Percentiles rank a stretch among this genome's conserved stretches.
phyloP scores from a whole-genome alignment of 2,329 filamentous ascomycete species.

The Hymenoscyphus scutula region DNA sequence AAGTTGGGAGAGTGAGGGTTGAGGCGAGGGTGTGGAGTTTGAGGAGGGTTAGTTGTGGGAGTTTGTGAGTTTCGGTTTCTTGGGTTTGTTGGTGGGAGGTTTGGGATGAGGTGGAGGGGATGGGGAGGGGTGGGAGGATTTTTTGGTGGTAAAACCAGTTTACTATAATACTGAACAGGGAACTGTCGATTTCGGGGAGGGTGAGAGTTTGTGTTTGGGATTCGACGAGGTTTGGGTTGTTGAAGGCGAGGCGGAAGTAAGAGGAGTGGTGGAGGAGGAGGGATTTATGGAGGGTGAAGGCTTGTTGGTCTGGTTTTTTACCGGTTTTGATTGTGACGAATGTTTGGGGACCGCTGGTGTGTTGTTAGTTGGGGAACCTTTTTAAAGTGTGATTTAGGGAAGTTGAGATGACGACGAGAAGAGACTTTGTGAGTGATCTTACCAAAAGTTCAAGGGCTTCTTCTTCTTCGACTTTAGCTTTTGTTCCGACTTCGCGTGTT shows the following conservation, averaged over 20 bases:
- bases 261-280: neutral
- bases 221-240: neutral
- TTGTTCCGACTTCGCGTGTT: neutral
- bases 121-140: neutral
- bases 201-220: neutral
- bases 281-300: neutral
- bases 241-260: neutral
- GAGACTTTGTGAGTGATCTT: neutral
- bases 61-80: neutral
- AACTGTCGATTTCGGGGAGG: neutral
- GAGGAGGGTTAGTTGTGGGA: neutral
- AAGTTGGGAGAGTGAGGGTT: neutral
- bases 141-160: neutral
- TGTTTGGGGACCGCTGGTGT: neutral
- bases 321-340: neutral
- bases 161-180: neutral
- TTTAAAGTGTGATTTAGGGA: no score
- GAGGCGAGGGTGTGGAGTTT: neutral
- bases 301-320: neutral
- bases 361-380: no score
- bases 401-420: neutral
- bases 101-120: neutral
- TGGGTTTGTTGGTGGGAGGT: neutral
- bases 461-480: neutral
- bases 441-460: neutral